A percentile compares a stretch with the other conserved stretches of the same genome.
Conservation (phyloP, 164 flowering plant genomes). For the Magnolia changhungtana region DNA sequence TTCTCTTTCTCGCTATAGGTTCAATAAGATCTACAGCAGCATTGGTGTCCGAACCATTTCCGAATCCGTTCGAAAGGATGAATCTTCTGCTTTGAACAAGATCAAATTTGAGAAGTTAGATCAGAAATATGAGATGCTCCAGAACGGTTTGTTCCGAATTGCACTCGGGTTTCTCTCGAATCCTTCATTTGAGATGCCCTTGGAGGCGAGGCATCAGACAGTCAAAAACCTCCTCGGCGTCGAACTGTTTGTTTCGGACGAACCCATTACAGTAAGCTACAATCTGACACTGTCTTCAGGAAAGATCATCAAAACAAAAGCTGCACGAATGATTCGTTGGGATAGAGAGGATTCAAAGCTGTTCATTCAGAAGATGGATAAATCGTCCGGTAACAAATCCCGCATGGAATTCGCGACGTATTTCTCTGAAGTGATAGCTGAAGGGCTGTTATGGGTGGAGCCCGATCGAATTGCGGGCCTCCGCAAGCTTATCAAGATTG, state of each 20-base stretch:
- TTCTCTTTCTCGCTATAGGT: slow-evolving; percentile 26
- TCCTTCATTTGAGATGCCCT: slow-evolving; percentile 32
- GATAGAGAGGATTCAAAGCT: slow-evolving; percentile 42
- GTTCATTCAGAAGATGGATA: slow-evolving; percentile 37
- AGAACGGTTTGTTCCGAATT: slow-evolving; percentile 35
- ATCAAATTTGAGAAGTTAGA: slow-evolving; percentile 20
- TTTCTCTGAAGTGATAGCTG: slow-evolving; percentile 48
- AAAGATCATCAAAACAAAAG: slow-evolving; percentile 18
- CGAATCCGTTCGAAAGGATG: slow-evolving; percentile 37
- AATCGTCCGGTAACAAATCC: slow-evolving; percentile 22
- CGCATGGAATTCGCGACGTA: slow-evolving; percentile 44
- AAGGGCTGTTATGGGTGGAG: slow-evolving; percentile 57
- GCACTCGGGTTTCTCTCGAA: slow-evolving; percentile 51
- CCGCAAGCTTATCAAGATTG: slow-evolving; percentile 56
- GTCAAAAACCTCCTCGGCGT: slow-evolving; percentile 34
- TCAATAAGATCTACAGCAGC: slow-evolving; percentile 37
- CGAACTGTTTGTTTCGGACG: slow-evolving; percentile 32
- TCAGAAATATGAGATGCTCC: slow-evolving; percentile 19
- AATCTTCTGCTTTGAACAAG: slow-evolving; percentile 13
- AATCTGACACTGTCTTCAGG: slow-evolving; percentile 19
- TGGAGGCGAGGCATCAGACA: slow-evolving; percentile 34
- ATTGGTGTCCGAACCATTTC: slow-evolving; percentile 57
- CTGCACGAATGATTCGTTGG: slow-evolving; percentile 48
- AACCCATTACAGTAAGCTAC: slow-evolving; percentile 21
- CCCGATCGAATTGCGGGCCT: slow-evolving; percentile 40